Conservation (phyloP, 805 yeast species). For the Candida sphagnicola region DNA sequence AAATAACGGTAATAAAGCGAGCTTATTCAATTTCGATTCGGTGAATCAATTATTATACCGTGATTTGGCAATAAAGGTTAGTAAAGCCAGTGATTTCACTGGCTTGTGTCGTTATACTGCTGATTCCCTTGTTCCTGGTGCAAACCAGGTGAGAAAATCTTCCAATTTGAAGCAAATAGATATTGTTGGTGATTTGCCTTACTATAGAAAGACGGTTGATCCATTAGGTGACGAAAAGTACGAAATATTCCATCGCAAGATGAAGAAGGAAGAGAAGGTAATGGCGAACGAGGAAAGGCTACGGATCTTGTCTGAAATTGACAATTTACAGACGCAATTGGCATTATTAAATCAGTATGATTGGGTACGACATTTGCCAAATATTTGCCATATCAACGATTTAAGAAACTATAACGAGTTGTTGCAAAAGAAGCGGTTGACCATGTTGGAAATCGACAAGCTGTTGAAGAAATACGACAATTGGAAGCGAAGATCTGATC, state of each 20-base stretch:
- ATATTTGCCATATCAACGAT: conserved; percentile 49
- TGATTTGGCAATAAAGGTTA: conserved; percentile 16
- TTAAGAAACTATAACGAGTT: conserved; percentile 47
- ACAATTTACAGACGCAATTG: conserved; percentile 44
- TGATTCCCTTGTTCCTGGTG: conserved; percentile 10
- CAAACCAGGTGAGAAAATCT: conserved; percentile 6
- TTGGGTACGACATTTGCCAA: conserved; percentile 45
- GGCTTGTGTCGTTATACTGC: conserved; percentile 12
- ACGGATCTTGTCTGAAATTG: conserved; percentile 53
- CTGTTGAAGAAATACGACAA: conserved; percentile 32
- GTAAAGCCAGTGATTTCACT: conserved; percentile 5
- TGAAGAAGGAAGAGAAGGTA: conserved; percentile 62
- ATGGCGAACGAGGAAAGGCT: conserved; percentile 54
- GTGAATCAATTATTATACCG: conserved; percentile 21
- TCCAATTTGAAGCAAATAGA: conserved; percentile 4
- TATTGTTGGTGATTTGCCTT: neutral
- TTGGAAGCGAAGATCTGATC: conserved; percentile 33
- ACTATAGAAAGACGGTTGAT: conserved; percentile 15
- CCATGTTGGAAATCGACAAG: conserved; percentile 44
- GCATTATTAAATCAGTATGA: conserved; percentile 36
- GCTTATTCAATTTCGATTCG: conserved; percentile 33
- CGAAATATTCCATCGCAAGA: conserved; percentile 48
- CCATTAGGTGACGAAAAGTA: conserved; percentile 46
- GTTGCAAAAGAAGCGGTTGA: conserved; percentile 45
- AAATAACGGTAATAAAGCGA: conserved; percentile 6